Evolutionary conservation across 1,139 yeast genomes (phyloP), one percentile per base, ranked within the genome.

Genomic region (Candida sanyaensis): DNA sequence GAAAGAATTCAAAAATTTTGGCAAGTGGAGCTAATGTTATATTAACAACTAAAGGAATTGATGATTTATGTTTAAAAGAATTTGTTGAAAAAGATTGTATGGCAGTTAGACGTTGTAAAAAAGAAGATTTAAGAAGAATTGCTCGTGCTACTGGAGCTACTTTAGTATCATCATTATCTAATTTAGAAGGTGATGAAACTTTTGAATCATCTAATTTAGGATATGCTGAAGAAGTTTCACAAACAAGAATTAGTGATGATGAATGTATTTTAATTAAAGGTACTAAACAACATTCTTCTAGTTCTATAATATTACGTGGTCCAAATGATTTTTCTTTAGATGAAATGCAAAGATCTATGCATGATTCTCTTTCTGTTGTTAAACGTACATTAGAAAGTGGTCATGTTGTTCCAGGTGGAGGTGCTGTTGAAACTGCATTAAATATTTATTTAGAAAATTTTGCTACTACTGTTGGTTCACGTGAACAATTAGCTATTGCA

Each of bases 91-190:
- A 92, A 40, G 92, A 93, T 41, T 95, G 93, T 44, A 91, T 95
- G 93, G 99, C 96, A 12, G 99, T 95, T 39, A 86, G 99, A 76
- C 84, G 99, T 61, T 92, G 98, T 77, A 90, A 91, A 71, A 92
- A 91, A 67, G 99, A 93, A 69, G 99, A 95, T 68, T 78, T 95
- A 61, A 83, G 96, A 68, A 84, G 99, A 75, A 93, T 95, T 60
- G 98, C 99, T 9, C 83, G 97, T 63, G 99, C 99, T 37, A 90
- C 98, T 4, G 99, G 99, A 51, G 99, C 97, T 37, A 88, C 97
- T 4, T 75, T 95, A 61, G 80, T 95, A 44, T 78, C 89, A 51
- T 87, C 89, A 54, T 82, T 95, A 81, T 86, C 97, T 50, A 93
- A 95, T 64, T 78, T 95, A 68, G 99, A 93, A 67, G 99, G 99